Base-by-base conservation (phyloP, 495 filamentous ascomycete species). In the Penicillium lividum region DNA sequence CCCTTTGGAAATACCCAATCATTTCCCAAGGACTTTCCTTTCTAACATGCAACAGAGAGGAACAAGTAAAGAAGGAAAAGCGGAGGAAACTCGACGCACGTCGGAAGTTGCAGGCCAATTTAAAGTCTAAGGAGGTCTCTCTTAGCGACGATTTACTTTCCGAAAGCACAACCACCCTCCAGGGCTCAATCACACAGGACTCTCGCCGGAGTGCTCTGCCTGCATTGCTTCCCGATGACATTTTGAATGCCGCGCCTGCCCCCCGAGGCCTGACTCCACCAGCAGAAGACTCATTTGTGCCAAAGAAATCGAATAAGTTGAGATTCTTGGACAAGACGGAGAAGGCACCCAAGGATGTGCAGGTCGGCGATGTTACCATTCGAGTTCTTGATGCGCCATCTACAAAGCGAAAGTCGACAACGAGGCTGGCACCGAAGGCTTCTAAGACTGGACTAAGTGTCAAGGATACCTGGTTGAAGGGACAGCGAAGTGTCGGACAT, bases 301-400 rank as follows among this genome's bases (percentile, higher is more conserved):
- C 68, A 16, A 73, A 61, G 29, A 75, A 70, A 53, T 66, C 72
- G 22, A 81, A 73, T 53, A 82, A 81, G 53, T 69, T 82, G 49
- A 76, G 75, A 33, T 81, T 84, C 54, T 64, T 84, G 42, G 78
- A 84, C 27, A 74, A 73, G 45, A 67, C 68, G 10, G 76, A 84
- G 51, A 81, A 79, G 56, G 71, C 74, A 11, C 73, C 81, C 36
- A 86, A 83, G 70, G 82, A 85, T 63, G 63, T 85, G 38, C 77
- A 72, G 53, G 74, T 75, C 51, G 82, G 80, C 8, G 73, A 77
- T 44, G 67, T 85, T 38, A 80, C 72, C 15, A 79, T 86, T 43
- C 73, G 75, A 29, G 82, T 86, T 3, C 66, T 86, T 44, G 76
- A 77, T 59, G 72, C 71, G 9, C 73, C 74, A 9, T 65, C 65